Evolutionary conservation across 805 yeast species (phyloP), one percentile per base, ranked within the genome.

Genomic region (Saccharomycopsis fodiens): DNA sequence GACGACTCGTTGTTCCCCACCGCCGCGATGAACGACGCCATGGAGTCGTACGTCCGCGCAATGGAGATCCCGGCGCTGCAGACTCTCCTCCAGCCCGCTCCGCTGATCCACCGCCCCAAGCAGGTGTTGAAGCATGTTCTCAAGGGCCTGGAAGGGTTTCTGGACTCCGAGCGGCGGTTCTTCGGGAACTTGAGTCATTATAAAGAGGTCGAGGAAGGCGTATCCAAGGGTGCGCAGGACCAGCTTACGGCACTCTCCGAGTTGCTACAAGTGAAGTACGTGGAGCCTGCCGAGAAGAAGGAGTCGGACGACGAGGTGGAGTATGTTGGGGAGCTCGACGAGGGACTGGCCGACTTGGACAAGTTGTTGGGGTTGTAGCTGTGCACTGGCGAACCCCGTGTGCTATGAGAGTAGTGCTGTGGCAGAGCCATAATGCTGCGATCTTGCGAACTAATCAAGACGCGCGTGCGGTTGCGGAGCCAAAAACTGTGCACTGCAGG

Each of bases 11-110:
- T 68, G 12, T 57, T 54, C 21, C 67, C 69, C 1, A 62, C 62
- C 1, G 56, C 62, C 50, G 57, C 62, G 35, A 65, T 69, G 59
- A 59, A 67, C 36, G 55, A 54, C 0, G 38, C 59, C 7, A 75
- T 77, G 80, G 68, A 63, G 13, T 54, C 63, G 12, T 62, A 67
- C 30, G 65, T 79, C 12, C 66, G 68, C 12, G 50, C 56, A 2
- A 61, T 76, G 70, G 75, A 72, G 52, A 52, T 75, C 3, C 51
- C 7, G 47, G 47, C 7, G 51, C 45, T 1, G 35, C 39, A 16
- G 57, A 54, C 6, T 52, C 55, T 42, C n/a, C n/a, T 35, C 19
- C 41, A 42, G 17, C 15, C 23, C 8, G 22, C 20, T 19, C 46
- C 40, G 16, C 16, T 38, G 15, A 32, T 32, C 16, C 46, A 44